Conservation (phyloP, 1,284 basidiomycete genomes). For the Sutorius eximius region DNA sequence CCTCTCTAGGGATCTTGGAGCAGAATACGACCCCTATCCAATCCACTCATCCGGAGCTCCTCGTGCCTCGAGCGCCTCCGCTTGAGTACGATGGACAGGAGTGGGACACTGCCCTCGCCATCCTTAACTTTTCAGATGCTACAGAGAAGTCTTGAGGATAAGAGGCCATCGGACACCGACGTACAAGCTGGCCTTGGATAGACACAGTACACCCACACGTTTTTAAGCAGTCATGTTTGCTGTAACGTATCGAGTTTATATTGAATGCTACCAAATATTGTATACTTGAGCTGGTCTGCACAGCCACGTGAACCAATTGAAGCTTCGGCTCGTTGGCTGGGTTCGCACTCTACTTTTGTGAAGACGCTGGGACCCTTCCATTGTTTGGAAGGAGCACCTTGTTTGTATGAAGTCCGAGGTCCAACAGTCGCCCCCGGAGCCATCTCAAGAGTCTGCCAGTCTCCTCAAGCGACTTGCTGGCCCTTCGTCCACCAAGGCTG, state of each 20-base stretch:
- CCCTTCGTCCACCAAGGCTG: constrained; percentile 75
- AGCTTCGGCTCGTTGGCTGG: too few relatives aligned
- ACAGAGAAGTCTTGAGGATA: background rate
- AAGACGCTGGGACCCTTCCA: background rate
- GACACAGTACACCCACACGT: background rate
- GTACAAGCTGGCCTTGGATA: constrained; percentile 13
- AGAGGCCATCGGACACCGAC: background rate
- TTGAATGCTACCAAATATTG: background rate
- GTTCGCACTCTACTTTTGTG: too few relatives aligned
- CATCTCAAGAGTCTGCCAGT: constrained; percentile 63
- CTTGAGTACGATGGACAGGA: constrained; percentile 23
- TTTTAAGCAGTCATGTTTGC: background rate
- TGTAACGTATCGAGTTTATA: constrained; percentile 1
- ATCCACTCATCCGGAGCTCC: constrained; percentile 12
- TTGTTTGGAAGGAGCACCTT: background rate
- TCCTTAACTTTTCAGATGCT: constrained; percentile 23
- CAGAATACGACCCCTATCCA: constrained; percentile 33
- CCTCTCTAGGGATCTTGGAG: constrained; percentile 44
- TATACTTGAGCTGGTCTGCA: constrained; percentile 3
- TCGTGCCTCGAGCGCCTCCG: constrained; percentile 7
- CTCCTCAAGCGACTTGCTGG: constrained; percentile 73
- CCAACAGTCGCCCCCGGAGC: constrained; percentile 24
- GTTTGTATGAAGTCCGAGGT: constrained; percentile 22
- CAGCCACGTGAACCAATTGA: constrained; percentile 7
- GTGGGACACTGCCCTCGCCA: constrained; percentile 34